These are phyloP conservation scores for Pilobolus umbonatus DNA, from an alignment of 192 early-diverging fungal species.

Conservation along the genomic window DNA sequence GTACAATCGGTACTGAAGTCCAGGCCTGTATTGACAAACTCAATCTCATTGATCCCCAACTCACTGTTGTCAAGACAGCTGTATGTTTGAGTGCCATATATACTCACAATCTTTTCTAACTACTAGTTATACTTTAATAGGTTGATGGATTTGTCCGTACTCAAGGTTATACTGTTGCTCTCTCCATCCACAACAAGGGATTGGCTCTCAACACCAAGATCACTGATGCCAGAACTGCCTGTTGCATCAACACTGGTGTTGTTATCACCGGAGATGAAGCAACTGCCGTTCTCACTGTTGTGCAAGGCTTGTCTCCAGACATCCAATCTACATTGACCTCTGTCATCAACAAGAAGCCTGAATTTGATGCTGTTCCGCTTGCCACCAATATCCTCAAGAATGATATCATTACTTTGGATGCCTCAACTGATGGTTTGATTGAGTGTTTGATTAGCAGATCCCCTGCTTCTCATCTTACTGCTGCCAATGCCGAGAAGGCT, in stretches of 20 bases:
- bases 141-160: background rate
- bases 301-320: background rate
- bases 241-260: background rate
- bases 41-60: background rate
- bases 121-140: slow-evolving; percentile 1
- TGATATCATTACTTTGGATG: background rate
- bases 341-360: slow-evolving; percentile 8
- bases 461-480: background rate
- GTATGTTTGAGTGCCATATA: background rate
- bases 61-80: background rate
- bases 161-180: slow-evolving; percentile 2
- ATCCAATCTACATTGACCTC: background rate
- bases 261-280: slow-evolving; percentile 8
- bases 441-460: slow-evolving; percentile 6
- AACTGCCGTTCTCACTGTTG: slow-evolving; percentile 1
- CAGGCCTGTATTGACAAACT: slow-evolving; percentile 1
- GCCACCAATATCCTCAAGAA: slow-evolving; percentile 1
- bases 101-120: background rate
- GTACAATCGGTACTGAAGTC: background rate
- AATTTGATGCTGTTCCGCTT: slow-evolving; percentile 1
- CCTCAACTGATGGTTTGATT: background rate
- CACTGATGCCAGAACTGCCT: slow-evolving; percentile 2
- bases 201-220: background rate
- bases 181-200: background rate
- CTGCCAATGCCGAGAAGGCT: background rate